phyloP scores from a whole-genome alignment of 371 early-diverging fungal genomes.

The Astathelohania contejeani region DNA sequence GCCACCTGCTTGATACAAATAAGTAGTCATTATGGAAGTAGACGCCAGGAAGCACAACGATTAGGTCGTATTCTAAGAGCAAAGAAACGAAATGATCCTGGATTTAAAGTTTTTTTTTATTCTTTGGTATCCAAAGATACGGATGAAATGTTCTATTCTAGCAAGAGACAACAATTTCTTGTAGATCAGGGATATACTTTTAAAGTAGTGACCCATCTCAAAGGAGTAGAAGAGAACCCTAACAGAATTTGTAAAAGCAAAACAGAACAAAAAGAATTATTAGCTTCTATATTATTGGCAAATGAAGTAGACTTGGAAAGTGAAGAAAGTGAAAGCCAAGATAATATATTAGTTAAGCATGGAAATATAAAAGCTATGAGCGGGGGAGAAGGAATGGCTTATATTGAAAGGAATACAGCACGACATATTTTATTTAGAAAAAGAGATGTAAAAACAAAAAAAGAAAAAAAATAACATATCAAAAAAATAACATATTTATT shows the following conservation, averaged over 20 bases:
- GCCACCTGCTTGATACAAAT: slow-evolving; percentile 96
- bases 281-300: slow-evolving; percentile 47
- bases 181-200: slow-evolving; percentile 98
- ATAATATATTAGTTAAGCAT: slow-evolving; percentile 6
- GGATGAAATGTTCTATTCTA: slow-evolving; percentile 93
- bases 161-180: slow-evolving; percentile 88
- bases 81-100: slow-evolving; percentile 77
- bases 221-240: slow-evolving; percentile 26
- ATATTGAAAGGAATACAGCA: slow-evolving; percentile 20
- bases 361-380: slow-evolving; percentile 10
- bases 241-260: slow-evolving; percentile 39
- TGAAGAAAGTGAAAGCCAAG: slow-evolving; percentile 35
- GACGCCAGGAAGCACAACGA: slow-evolving; percentile 97
- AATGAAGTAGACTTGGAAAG: slow-evolving; percentile 48
- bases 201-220: slow-evolving; percentile 60
- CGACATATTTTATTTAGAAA: slow-evolving; percentile 11
- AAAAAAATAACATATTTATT: no score
- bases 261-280: slow-evolving; percentile 49
- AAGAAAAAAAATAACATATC: no score
- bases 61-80: slow-evolving; percentile 82
- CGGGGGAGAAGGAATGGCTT: slow-evolving; percentile 29
- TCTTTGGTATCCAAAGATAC: slow-evolving; percentile 90
- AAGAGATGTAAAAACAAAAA: no score
- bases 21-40: slow-evolving; percentile 89
- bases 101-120: slow-evolving; percentile 89